Conservation (phyloP, 148 eudicot species). For the Fallopia convolvulus region DNA sequence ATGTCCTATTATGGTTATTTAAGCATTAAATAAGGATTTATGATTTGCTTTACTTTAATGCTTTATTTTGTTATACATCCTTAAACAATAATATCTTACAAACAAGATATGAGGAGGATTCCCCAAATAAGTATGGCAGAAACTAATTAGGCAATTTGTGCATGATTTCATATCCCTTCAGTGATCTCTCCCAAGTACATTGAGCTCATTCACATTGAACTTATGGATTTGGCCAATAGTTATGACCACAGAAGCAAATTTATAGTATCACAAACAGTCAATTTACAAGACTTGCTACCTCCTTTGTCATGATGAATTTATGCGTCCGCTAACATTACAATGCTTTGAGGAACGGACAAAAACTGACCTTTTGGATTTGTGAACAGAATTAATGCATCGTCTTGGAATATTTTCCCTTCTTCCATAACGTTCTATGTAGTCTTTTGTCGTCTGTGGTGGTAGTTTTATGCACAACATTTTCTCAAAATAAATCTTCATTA, state of each 20-base stretch:
- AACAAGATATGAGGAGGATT: background rate
- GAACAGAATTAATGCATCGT: constrained; percentile 77
- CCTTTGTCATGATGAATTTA: background rate
- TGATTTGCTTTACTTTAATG: too few species aligned
- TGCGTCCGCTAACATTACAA: too few species aligned
- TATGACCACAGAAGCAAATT: background rate
- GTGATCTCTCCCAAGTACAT: background rate
- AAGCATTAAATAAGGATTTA: too few species aligned
- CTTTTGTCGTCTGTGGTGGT: too few species aligned
- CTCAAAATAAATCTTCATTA: too few species aligned
- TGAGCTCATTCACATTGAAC: background rate
- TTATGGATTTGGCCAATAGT: background rate
- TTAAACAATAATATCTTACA: background rate
- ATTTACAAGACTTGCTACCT: background rate
- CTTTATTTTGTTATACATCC: too few species aligned
- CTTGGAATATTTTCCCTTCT: constrained; percentile 85
- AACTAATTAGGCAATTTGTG: background rate
- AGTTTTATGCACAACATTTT: too few species aligned
- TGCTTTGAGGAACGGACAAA: background rate
- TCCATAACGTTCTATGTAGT: too few species aligned
- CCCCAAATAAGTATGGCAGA: background rate
- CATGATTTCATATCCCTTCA: background rate
- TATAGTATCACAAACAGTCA: background rate
- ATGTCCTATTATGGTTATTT: too few species aligned
- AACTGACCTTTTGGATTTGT: constrained; percentile 62